A percentile compares a stretch with the other conserved stretches of the same genome.
Conservation (phyloP, 768 basidiomycete genomes). For the Antrodiella citrinella region DNA sequence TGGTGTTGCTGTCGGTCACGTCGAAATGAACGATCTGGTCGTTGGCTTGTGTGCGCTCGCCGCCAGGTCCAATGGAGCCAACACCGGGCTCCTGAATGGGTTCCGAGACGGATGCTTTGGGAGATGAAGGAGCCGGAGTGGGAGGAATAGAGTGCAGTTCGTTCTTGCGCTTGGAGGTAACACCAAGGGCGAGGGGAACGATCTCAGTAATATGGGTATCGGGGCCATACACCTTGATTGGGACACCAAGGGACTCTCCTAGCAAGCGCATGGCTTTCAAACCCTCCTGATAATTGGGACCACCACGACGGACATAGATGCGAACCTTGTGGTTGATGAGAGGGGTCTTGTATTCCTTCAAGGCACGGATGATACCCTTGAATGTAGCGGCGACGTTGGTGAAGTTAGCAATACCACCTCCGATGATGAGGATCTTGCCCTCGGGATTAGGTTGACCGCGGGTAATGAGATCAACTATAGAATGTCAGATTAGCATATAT, state of each 20-base stretch:
- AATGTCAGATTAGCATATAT: slow-evolving; percentile 11
- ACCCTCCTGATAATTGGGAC: slow-evolving; percentile 98
- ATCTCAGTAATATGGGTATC: slow-evolving; percentile 99
- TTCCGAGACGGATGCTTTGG: slow-evolving; percentile 26
- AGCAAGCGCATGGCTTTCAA: slow-evolving; percentile 98
- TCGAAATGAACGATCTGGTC: slow-evolving; percentile 93
- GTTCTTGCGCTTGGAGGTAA: slow-evolving; percentile 47
- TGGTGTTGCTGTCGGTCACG: slow-evolving; percentile 27
- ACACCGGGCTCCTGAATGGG: slow-evolving; percentile 30
- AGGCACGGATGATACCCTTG: slow-evolving; percentile 98
- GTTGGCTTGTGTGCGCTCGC: slow-evolving; percentile 73
- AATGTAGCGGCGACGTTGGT: slow-evolving; percentile 99
- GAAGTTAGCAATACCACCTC: slow-evolving; percentile 99
- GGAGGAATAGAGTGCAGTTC: slow-evolving; percentile 30
- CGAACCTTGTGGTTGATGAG: slow-evolving; percentile 80
- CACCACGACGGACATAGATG: slow-evolving; percentile 97
- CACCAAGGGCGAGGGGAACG: slow-evolving; percentile 94
- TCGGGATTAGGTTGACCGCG: slow-evolving; percentile 75
- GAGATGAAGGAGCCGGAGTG: slow-evolving; percentile 42
- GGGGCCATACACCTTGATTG: slow-evolving; percentile 94
- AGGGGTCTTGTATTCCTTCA: slow-evolving; percentile 85
- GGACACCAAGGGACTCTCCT: slow-evolving; percentile 94
- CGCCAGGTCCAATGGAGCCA: slow-evolving; percentile 69
- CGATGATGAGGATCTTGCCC: slow-evolving; percentile 99
- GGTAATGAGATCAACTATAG: slow-evolving; percentile 83